Base-by-base conservation (phyloP, 1,284 basidiomycete species). In the Pholiota adiposa region DNA sequence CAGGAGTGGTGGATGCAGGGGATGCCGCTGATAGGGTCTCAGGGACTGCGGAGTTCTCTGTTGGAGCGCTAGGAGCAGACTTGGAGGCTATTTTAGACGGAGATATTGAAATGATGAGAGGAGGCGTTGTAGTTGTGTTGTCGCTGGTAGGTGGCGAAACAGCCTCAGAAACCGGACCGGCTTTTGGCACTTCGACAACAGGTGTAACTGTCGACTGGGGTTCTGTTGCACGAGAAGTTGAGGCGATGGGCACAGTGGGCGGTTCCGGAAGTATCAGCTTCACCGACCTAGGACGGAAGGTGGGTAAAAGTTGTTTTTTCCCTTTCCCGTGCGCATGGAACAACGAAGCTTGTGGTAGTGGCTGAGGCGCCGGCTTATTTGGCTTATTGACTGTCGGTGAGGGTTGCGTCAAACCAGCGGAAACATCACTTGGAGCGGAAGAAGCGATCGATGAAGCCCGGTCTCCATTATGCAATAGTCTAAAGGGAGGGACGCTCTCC, bases 401-500 rank as follows among this genome's bases (percentile, higher is more conserved):
- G 58, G 59, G 71, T 70, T 66, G 72, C 70, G 66, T 78, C 2
- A 67, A 56, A 4, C 54, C 56, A 6, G 70, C 68, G 38, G 72
- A 72, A 40, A 67, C 69, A n/a, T 75, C 73, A 50, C 75, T 77
- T 16, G 71, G 68, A 23, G 67, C 62, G 57, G 72, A 76, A 7
- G 83, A 84, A 3, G 65, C 74, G 16, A 83, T 73, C 23, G 84
- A 86, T 6, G 84, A 83, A 18, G 80, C 74, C 18, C 81, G 80
- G 21, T 83, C 83, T 23, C 64, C 63, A 29, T 72, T 64, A 49
- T 72, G 65, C 9, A 79, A 69, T 58, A 81, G 64, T 44, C 69
- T 73, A n/a, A 72, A 70, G 2, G 78, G 77, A 33, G 68, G 69
- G 38, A 66, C 66, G 19, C 56, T 55, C 21, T 68, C 66, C 7